Evolutionary conservation across 2,329 filamentous ascomycete species (phyloP), one percentile per base, ranked within the genome.

Genomic region (Thelonectria olida): DNA sequence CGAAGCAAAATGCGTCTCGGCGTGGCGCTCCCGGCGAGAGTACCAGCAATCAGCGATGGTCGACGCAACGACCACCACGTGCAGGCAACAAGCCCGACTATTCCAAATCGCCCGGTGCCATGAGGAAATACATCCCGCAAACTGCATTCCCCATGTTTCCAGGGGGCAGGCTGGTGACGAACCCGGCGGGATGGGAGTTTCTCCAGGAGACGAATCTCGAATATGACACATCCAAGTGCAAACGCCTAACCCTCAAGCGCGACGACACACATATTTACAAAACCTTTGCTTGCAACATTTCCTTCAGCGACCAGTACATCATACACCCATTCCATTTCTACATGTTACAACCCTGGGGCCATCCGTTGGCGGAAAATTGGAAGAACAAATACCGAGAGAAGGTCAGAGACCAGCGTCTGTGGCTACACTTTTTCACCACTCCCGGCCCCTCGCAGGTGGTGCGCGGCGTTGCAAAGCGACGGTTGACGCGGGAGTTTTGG

Each of bases 291-390:
- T 65, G 72, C 50, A 63, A 54, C 2, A 38, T 78, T 7, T 66
- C 64, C 17, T 75, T 72, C 50, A 71, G 66, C 19, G 58, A 70
- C 9, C 52, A 58, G 8, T 73, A 80, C 62, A 64, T 76, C 54
- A 63, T 80, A 47, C 69, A 75, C 27, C 72, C 74, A 4, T 72
- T 72, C 57, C 71, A 79, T 54, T 63, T 76, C 13, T 65, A 65
- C 6, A 77, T 70, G 56, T 70, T 81, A 19, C 71, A 72, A 6
- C 71, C 74, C 1, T 67, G 68, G 9, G 75, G 73, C 6, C 75
- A 80, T 49, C 72, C 78, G 1, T 59, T 78, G 20, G 58, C 64
- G 4, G 63, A 71, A 2, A 44, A 62, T 27, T 61, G 72, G n/a
- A 70, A 72, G 49, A 49, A 55, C 28, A 64, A 69, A 22, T 76